These are phyloP conservation scores for Cucumis melo DNA, from an alignment of 306 rosid species.

Conservation along the genomic window DNA sequence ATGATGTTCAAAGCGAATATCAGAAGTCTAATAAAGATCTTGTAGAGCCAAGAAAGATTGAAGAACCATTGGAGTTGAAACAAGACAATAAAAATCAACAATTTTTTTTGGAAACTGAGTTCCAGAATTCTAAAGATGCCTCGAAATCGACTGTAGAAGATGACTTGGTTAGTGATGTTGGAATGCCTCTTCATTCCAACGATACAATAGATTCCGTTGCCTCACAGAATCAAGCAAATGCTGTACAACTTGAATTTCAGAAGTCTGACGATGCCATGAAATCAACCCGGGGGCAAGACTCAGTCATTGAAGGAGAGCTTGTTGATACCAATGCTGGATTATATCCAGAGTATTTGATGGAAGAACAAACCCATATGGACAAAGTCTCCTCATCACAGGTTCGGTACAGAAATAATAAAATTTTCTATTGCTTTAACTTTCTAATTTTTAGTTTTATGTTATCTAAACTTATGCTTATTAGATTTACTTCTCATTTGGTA, in stretches of 20 bases:
- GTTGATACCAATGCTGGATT: neutral
- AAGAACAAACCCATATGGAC: neutral
- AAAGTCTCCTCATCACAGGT: neutral
- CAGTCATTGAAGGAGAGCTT: conserved; percentile 16
- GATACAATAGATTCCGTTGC: neutral
- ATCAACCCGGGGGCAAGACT: conserved; percentile 16
- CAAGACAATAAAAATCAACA: conserved; percentile 4
- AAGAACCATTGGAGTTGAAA: neutral
- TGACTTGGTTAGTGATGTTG: conserved; percentile 18
- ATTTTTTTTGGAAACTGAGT: conserved; percentile 6
- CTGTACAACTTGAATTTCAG: conserved; percentile 1
- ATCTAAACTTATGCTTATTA: neutral
- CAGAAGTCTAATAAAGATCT: neutral
- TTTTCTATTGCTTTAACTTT: neutral
- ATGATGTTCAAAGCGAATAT: conserved; percentile 5
- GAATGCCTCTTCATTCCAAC: neutral
- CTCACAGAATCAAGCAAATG: neutral
- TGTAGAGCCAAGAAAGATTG: neutral
- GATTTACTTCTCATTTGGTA: neutral
- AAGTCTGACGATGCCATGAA: conserved; percentile 2
- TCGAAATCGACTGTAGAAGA: conserved; percentile 5
- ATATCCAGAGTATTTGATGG: neutral
- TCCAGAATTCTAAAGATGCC: neutral
- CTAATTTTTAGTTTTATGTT: neutral
- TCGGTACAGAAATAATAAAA: neutral